Conservation (phyloP, 1,284 basidiomycete genomes). For the Boletus semigastroideus region DNA sequence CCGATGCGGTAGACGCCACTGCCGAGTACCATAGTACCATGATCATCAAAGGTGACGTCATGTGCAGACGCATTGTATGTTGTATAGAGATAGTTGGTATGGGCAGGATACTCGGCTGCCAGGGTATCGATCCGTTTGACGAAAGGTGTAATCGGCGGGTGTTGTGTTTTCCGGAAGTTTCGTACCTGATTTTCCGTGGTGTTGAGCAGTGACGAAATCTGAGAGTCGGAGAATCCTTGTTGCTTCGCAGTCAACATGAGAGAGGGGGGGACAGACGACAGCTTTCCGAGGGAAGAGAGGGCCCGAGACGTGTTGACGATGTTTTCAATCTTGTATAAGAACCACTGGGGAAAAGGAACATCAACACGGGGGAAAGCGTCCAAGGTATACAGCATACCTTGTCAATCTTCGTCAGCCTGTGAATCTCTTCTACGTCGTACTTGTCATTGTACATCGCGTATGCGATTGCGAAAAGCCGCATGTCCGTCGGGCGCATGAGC, state of each 20-base stretch:
- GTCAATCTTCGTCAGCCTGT: conserved; percentile 97
- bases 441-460: conserved; percentile 95
- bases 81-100: conserved; percentile 99
- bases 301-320: conserved; percentile 84
- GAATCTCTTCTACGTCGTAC: conserved; percentile 88
- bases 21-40: conserved; percentile 99
- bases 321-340: conserved; percentile 98
- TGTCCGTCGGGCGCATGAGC: conserved; percentile 80
- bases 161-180: conserved; percentile 80
- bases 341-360: conserved; percentile 64
- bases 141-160: conserved; percentile 80
- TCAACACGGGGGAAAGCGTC: neutral
- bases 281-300: conserved; percentile 66
- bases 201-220: conserved; percentile 80
- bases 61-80: conserved; percentile 98
- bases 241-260: conserved; percentile 83
- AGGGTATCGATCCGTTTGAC: conserved; percentile 99
- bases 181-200: conserved; percentile 80
- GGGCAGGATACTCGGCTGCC: conserved; percentile 97
- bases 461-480: conserved; percentile 94
- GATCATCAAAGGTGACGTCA: conserved; percentile 94
- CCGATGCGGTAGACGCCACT: conserved; percentile 99
- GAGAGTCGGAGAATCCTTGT: conserved; percentile 93
- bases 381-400: conserved; percentile 49
- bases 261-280: conserved; percentile 65